A percentile compares a stretch with the other conserved stretches of the same genome.
Conservation (phyloP, 352 stramenopile species). For the Phytopythium vexans region DNA sequence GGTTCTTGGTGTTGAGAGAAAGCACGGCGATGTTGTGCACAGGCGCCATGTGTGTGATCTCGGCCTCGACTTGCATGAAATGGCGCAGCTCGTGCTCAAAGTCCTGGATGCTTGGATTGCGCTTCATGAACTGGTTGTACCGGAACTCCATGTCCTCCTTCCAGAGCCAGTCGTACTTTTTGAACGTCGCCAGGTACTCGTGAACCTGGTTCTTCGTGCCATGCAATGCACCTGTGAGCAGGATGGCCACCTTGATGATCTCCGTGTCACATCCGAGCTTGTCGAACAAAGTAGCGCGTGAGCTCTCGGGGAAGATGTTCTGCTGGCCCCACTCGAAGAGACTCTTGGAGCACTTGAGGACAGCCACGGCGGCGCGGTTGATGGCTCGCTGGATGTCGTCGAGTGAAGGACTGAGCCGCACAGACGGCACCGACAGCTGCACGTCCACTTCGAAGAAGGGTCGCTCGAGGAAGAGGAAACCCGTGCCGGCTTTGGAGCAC, state of each 20-base stretch:
- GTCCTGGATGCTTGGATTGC: conserved; percentile 76
- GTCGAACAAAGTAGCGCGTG: conserved; percentile 70
- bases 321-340: conserved; percentile 81
- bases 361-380: conserved; percentile 73
- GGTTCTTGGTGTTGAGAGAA: conserved; percentile 83
- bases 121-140: conserved; percentile 84
- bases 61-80: conserved; percentile 77
- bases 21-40: conserved; percentile 87
- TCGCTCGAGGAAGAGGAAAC: conserved; percentile 78
- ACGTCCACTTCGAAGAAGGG: conserved; percentile 89
- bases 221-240: conserved; percentile 80
- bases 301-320: conserved; percentile 44
- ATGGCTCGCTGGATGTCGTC: conserved; percentile 87
- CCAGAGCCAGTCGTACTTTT: conserved; percentile 90
- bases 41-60: conserved; percentile 74
- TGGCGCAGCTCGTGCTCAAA: conserved; percentile 79
- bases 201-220: conserved; percentile 85
- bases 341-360: conserved; percentile 80
- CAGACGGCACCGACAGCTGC: conserved; percentile 76
- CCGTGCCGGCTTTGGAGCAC: conserved; percentile 72
- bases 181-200: conserved; percentile 80
- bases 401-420: conserved; percentile 73
- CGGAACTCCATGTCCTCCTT: conserved; percentile 87
- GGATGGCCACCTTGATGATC: conserved; percentile 86
- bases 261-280: conserved; percentile 83